These are phyloP conservation scores for Sarcomyxa edulis DNA, from an alignment of 768 basidiomycete genomes.

Conservation along the genomic window DNA sequence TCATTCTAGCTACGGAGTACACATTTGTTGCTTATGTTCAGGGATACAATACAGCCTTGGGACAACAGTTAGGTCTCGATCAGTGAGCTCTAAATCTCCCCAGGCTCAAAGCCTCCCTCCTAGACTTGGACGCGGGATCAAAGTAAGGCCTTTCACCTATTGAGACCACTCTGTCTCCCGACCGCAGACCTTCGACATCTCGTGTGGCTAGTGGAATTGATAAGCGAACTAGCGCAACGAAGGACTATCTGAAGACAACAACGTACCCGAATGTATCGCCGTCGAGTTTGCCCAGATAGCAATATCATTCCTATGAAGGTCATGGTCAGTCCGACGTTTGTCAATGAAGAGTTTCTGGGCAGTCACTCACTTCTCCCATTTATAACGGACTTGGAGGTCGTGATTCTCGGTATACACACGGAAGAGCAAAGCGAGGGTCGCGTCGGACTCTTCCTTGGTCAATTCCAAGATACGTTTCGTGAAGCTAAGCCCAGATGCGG, in stretches of 20 bases:
- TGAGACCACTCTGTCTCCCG: constrained; percentile 48
- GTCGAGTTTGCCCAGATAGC: constrained; percentile 62
- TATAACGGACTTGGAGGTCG: constrained; percentile 39
- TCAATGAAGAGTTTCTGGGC: too few relatives aligned
- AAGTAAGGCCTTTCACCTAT: constrained; percentile 50
- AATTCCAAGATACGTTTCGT: constrained; percentile 52
- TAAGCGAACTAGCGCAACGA: too few relatives aligned
- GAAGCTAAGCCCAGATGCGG: too few relatives aligned
- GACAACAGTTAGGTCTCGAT: too few relatives aligned
- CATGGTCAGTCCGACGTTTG: too few relatives aligned
- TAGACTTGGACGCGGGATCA: constrained; percentile 32
- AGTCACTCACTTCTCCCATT: constrained; percentile 37
- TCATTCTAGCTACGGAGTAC: too few relatives aligned
- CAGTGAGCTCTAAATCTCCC: too few relatives aligned
- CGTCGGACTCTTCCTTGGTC: constrained; percentile 45
- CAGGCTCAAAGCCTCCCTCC: constrained; percentile 31
- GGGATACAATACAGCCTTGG: too few relatives aligned
- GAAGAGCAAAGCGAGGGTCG: constrained; percentile 40
- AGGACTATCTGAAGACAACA: constrained; percentile 3
- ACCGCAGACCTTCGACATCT: constrained; percentile 28
- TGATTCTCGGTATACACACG: constrained; percentile 52
- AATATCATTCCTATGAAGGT: constrained; percentile 32
- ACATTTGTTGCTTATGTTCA: too few relatives aligned
- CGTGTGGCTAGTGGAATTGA: too few relatives aligned
- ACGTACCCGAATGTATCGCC: constrained; percentile 44